Evolutionary conservation across 2,329 filamentous ascomycete genomes (phyloP), one percentile per base, ranked within the genome.

Genomic region (Fusarium staphyleae): DNA sequence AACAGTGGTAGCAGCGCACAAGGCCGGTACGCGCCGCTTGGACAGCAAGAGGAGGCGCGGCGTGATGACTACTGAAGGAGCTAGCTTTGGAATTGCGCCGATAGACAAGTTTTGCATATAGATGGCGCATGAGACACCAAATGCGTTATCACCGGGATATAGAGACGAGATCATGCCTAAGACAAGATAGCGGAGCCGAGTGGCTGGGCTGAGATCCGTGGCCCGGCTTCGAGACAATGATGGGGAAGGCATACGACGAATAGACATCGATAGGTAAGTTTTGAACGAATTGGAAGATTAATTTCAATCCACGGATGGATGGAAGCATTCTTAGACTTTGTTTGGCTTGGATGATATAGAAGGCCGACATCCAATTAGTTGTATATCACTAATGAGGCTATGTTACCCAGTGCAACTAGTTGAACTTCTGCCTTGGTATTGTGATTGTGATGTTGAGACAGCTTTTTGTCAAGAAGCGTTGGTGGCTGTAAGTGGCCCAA

Each of bases 1-100:
- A 70, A 72, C 37, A 75, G 74, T 58, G 57, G 66, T 14, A 70
- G 70, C 46, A 77, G 75, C 40, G 69, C 72, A 10, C 74, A 76
- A 59, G 75, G 74, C n/a, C 72, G 72, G 30, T 77, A 77, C 63
- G 68, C 74, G 33, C 76, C 75, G 4, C 59, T 78, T 35, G 75
- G 73, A 15, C 76, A 78, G 52, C 70, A 72, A 45, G 75, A 77
- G 45, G 72, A 77, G n/a, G 65, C 56, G 26, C 62, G 58, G 36
- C 69, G 68, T 40, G 61, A 62, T 47, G 60, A 63, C 44, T 58
- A 64, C 39, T 64, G 56, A 70, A 59, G 55, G 48, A 40, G 47
- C 53, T 37, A 13, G 16, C 46, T 55, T 57, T 57, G 55, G 34
- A 60, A 53, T 65, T 62, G 34, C 43, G 52, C 63, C 46, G 53